Percentiles rank a stretch among this genome's conserved stretches.
These are phyloP conservation scores for Hibiscus mutabilis DNA, from an alignment of 345 rosid species.

Conservation along the genomic window DNA sequence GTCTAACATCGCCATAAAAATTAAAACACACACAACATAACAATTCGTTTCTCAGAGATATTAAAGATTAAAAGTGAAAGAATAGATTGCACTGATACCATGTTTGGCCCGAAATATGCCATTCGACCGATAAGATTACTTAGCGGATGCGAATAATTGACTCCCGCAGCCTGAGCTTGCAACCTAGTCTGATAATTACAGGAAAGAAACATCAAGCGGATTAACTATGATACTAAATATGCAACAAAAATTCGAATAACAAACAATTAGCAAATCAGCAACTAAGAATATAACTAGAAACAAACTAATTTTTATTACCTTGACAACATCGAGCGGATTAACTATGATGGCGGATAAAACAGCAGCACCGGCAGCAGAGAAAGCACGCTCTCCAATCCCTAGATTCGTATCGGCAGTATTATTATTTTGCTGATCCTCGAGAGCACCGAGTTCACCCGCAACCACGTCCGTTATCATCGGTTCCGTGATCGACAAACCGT, in stretches of 20 bases:
- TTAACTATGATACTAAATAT: no score
- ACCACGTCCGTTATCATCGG: conserved; percentile 17
- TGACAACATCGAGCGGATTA: conserved; percentile 92
- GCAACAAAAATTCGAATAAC: not conserved
- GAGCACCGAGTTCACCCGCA: conserved; percentile 16
- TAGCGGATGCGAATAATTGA: conserved; percentile 78
- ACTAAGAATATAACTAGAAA: not conserved
- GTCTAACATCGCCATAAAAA: not conserved
- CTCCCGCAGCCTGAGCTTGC: conserved; percentile 99
- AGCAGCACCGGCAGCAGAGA: conserved; percentile 95
- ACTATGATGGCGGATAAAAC: conserved; percentile 71
- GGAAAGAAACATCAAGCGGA: not conserved
- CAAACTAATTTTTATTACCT: conserved; percentile 40
- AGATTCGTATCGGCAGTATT: conserved; percentile 28
- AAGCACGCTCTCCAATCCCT: conserved; percentile 62
- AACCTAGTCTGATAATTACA: conserved; percentile 59
- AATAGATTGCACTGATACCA: conserved; percentile 35
- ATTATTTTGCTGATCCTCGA: conserved; percentile 12
- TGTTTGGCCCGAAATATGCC: conserved; percentile 88
- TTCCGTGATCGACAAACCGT: conserved; percentile 14
- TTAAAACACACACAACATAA: not conserved
- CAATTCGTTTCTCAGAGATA: not conserved
- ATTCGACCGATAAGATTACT: conserved; percentile 69
- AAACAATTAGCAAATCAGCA: no score
- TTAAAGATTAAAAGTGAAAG: not conserved